Conservation (phyloP, 2,329 filamentous ascomycete species). For the Endocalyx cinctus region DNA sequence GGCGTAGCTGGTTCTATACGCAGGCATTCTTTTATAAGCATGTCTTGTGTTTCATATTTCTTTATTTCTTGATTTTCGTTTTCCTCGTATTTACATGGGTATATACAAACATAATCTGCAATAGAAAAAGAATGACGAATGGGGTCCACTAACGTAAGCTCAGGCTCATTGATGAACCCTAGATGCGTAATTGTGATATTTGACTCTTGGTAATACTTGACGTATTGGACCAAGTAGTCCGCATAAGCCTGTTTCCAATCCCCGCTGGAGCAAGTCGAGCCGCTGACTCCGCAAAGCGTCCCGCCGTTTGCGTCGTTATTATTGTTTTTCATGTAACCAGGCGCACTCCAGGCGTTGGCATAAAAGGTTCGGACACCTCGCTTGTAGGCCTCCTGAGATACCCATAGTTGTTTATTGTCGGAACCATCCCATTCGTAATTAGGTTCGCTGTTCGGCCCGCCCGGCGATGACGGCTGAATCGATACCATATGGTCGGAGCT, state of each 20-base stretch:
- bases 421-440: conserved; percentile 42
- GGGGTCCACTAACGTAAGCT: conserved; percentile 21
- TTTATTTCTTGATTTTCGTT: too few species aligned
- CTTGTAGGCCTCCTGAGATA: conserved; percentile 42
- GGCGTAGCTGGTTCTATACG: conserved; percentile 30
- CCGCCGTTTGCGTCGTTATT: conserved; percentile 20
- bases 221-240: conserved; percentile 42
- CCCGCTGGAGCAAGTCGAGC: conserved; percentile 32
- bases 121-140: not conserved
- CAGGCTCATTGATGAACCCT: conserved; percentile 45
- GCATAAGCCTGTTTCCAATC: conserved; percentile 47
- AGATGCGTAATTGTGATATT: conserved; percentile 41
- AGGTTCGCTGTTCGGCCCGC: conserved; percentile 34
- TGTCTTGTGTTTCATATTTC: too few species aligned
- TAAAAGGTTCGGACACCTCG: conserved; percentile 36
- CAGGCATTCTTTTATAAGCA: too few species aligned
- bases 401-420: conserved; percentile 46
- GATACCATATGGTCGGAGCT: conserved; percentile 20
- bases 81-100: too few species aligned
- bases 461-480: conserved; percentile 41
- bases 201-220: conserved; percentile 39
- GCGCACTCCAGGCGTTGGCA: conserved; percentile 42
- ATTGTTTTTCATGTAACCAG: conserved; percentile 44
- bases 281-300: conserved; percentile 35
- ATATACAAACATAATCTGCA: not conserved